phyloP scores from a whole-genome alignment of 2,329 filamentous ascomycete species.

The Sporothrix brunneoviolacea region DNA sequence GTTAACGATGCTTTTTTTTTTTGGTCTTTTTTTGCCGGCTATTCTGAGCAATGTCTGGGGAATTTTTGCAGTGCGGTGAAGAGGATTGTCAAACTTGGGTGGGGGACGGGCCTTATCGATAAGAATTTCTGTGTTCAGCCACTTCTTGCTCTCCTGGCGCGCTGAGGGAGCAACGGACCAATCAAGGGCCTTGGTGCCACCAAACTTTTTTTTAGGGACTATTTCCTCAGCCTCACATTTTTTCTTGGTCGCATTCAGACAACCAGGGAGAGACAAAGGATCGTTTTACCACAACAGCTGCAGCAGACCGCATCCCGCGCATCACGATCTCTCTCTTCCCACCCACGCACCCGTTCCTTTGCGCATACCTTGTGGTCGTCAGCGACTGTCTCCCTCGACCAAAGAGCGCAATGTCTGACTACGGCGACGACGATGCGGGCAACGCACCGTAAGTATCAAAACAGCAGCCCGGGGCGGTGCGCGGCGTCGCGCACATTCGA shows the following conservation, averaged over 20 bases:
- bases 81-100: not conserved
- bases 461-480: too few species aligned
- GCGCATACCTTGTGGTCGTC: too few species aligned
- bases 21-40: not conserved
- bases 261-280: slow-evolving; percentile 6
- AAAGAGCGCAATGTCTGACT: slow-evolving; percentile 58
- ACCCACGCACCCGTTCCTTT: too few species aligned
- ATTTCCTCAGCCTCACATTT: not conserved
- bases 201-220: slow-evolving; percentile 14
- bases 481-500: too few species aligned
- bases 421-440: slow-evolving; percentile 55
- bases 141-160: too few species aligned
- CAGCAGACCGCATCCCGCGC: too few species aligned
- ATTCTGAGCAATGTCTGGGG: not conserved
- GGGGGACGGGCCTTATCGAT: slow-evolving; percentile 17
- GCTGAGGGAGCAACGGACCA: slow-evolving; percentile 2
- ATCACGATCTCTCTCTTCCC: too few species aligned
- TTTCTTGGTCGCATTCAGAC: slow-evolving; percentile 5
- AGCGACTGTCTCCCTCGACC: too few species aligned
- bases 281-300: too few species aligned
- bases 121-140: slow-evolving; percentile 8
- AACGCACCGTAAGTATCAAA: slow-evolving; percentile 45
- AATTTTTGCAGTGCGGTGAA: slow-evolving; percentile 2
- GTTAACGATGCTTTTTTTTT: not conserved
- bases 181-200: slow-evolving; percentile 4